Percentiles rank a stretch among this genome's conserved stretches.
These are phyloP conservation scores for Penicillium sp. DNA, from an alignment of 2,329 filamentous ascomycete species.

Conservation along the genomic window DNA sequence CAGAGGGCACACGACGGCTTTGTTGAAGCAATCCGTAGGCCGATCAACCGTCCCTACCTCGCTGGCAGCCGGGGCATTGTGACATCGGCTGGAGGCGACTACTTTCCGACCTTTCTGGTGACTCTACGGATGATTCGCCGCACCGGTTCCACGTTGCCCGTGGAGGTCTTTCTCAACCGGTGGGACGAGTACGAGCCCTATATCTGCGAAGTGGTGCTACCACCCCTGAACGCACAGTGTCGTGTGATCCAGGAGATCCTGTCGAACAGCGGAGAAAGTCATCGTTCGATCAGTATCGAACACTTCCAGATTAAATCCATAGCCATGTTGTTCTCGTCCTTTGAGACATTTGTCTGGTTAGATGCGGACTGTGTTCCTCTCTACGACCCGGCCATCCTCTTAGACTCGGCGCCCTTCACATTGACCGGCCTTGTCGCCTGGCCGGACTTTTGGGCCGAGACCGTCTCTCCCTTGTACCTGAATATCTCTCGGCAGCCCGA, in stretches of 20 bases:
- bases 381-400: slow-evolving; percentile 42
- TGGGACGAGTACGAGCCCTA: slow-evolving; percentile 33
- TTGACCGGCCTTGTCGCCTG: slow-evolving; percentile 55
- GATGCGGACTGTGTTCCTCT: slow-evolving; percentile 55
- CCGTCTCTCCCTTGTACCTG: slow-evolving; percentile 39
- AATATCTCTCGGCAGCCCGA: slow-evolving; percentile 35
- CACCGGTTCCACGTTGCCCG: slow-evolving; percentile 47
- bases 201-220: slow-evolving; percentile 38
- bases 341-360: slow-evolving; percentile 55
- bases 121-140: slow-evolving; percentile 50
- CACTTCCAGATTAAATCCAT: slow-evolving; percentile 56
- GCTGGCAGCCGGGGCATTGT: slow-evolving; percentile 45
- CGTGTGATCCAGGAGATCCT: slow-evolving; percentile 40
- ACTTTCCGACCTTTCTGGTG: slow-evolving; percentile 48
- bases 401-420: slow-evolving; percentile 49
- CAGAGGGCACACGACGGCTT: slow-evolving; percentile 36
- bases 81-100: slow-evolving; percentile 45
- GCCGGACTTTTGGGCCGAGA: slow-evolving; percentile 51
- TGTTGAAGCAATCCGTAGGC: slow-evolving; percentile 28
- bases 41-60: slow-evolving; percentile 27
- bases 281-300: slow-evolving; percentile 27
- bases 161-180: slow-evolving; percentile 40
- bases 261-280: slow-evolving; percentile 1
- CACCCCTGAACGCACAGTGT: slow-evolving; percentile 37
- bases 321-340: slow-evolving; percentile 55